Conservation (phyloP, 148 eudicot species). For the Euryodendron excelsum region DNA sequence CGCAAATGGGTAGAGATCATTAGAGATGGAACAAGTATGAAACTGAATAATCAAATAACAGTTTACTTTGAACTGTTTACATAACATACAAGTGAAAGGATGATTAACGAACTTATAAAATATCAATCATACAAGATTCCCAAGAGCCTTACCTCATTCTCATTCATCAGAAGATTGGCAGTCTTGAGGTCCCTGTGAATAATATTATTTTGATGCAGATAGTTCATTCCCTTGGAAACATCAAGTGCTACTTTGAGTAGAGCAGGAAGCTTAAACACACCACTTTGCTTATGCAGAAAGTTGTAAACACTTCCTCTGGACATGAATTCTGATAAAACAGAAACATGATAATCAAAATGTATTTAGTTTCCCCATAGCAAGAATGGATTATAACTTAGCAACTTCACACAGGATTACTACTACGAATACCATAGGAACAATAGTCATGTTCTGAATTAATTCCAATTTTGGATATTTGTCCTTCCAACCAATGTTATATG, state of each 20-base stretch:
- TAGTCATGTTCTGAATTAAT: not conserved
- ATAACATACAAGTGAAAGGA: not conserved
- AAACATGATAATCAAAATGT: constrained; percentile 21
- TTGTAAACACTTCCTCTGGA: constrained; percentile 50
- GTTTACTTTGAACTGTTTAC: not conserved
- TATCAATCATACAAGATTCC: not conserved
- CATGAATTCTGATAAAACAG: constrained; percentile 49
- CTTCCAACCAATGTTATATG: too few species aligned
- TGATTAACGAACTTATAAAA: not conserved
- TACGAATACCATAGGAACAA: not conserved
- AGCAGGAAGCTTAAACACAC: constrained; percentile 44
- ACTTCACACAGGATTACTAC: not conserved
- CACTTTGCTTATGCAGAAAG: constrained; percentile 48
- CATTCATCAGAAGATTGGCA: constrained; percentile 73
- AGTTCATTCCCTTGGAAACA: constrained; percentile 62
- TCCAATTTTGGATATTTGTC: not conserved
- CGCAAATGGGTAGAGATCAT: not conserved
- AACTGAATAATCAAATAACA: too few species aligned
- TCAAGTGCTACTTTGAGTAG: constrained; percentile 59
- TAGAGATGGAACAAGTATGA: not conserved
- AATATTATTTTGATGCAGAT: constrained; percentile 62
- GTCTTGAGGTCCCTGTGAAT: constrained; percentile 73
- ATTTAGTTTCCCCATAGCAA: not conserved
- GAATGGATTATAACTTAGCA: not conserved
- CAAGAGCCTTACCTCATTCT: constrained; percentile 47